Base-by-base conservation (phyloP, 164 flowering plant genomes). In the Echeveria elegans region DNA sequence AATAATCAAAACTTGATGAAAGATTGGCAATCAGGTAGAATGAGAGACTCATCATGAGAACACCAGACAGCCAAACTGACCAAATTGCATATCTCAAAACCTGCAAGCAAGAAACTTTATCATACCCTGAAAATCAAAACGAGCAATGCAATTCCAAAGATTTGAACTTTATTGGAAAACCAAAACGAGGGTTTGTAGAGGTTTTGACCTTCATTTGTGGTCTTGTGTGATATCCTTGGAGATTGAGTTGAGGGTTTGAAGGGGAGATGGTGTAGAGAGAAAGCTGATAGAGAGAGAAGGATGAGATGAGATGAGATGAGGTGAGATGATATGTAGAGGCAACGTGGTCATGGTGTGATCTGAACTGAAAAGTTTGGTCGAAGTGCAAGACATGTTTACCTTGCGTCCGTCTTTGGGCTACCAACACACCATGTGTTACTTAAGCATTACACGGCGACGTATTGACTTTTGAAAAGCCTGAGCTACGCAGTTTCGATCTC, bases 41-140 rank as follows among this genome's bases (percentile, higher is more conserved):
- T 62, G 97, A 94, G 60, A 91, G 74, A 66, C 59, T 65, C 64
- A 89, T 83, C 73, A 94, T 78, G 64, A 86, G 56, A 69, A 86
- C 72, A 73, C 99, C 99, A 77, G 78, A 89, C n/a, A 88, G 67
- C 97, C 97, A 94, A 70, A 91, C 72, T 9, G 83, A 80, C 85
- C 84, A 86, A 21, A 94, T 70, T 10, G 85, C 92, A 73, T 80
- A 60, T 66, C 77, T 79, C 68, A 75, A 52, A 45, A 73, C 84
- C 94, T 85, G 79, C 31, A 40, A 32, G 21, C 21, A 53, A 23
- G 19, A 53, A 24, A 26, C 24, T 23, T 8, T 24, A 53, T 24
- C 60, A 53, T 10, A n/a, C 1, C 61, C 19, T 19, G 0, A 11
- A 56, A 56, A 26, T 11, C 5, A 56, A 12, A 28, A 2, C 14